Percentiles rank a stretch among this genome's conserved stretches.
phyloP scores from a whole-genome alignment of 108 stramenopile species.

The Pseudonitzschia delicatissima region DNA sequence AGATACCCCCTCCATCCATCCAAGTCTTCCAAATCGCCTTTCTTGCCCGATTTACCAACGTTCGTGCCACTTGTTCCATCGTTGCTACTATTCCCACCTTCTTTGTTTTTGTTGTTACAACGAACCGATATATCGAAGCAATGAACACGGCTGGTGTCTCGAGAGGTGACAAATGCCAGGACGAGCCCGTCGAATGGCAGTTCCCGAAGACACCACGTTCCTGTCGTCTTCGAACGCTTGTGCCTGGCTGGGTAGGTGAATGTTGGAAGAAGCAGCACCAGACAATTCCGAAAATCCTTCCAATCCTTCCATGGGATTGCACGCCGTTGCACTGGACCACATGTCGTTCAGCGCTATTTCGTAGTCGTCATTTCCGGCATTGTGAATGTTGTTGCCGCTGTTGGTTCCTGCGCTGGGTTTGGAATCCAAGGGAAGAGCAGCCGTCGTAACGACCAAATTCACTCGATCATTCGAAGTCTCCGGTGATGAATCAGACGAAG shows the following conservation, averaged over 20 bases:
- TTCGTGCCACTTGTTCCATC: background rate
- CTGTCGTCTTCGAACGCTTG: constrained; percentile 33
- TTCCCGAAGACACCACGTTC: constrained; percentile 13
- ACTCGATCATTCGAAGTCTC: constrained; percentile 25
- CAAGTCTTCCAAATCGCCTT: constrained; percentile 54
- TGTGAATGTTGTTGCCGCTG: background rate
- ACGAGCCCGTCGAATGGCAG: constrained; percentile 54
- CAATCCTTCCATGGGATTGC: constrained; percentile 19
- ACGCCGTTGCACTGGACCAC: constrained; percentile 41
- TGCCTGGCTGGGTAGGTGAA: constrained; percentile 35
- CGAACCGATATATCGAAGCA: constrained; percentile 78
- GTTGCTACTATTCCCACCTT: constrained; percentile 4
- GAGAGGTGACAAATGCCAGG: constrained; percentile 68
- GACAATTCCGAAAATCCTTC: background rate
- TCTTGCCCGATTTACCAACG: background rate
- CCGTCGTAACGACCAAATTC: constrained; percentile 47
- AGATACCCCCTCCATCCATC: constrained; percentile 89
- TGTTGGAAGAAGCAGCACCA: background rate
- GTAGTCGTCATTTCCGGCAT: constrained; percentile 5
- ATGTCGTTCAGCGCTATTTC: constrained; percentile 22
- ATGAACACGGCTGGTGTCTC: constrained; percentile 61
- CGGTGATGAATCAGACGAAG: constrained; percentile 1
- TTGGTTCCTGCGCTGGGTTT: constrained; percentile 7
- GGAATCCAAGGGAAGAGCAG: constrained; percentile 38
- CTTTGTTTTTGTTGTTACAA: constrained; percentile 32